These are phyloP conservation scores for Ogataea sp. DNA, from an alignment of 805 yeast species.

Conservation along the genomic window DNA sequence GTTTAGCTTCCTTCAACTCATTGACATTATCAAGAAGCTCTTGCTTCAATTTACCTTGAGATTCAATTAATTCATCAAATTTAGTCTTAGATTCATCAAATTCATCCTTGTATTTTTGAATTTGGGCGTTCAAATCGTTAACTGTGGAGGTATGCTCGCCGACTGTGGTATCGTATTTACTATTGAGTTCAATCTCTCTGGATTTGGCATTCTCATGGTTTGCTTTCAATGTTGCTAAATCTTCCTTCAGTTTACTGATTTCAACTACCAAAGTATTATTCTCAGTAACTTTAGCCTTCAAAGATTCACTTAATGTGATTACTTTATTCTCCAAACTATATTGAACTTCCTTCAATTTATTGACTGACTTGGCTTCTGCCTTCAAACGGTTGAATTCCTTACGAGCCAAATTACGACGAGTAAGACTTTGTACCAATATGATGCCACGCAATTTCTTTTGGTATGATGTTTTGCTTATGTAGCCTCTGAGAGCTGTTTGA, in stretches of 20 bases:
- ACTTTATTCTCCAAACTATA: constrained; percentile 94
- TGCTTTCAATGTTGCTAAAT: constrained; percentile 45
- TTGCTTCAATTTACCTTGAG: constrained; percentile 54
- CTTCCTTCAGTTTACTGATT: constrained; percentile 42
- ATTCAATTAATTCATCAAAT: constrained; percentile 50
- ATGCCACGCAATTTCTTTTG: constrained; percentile 43
- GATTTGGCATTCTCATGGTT: constrained; percentile 46
- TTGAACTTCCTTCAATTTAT: constrained; percentile 84
- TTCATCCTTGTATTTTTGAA: constrained; percentile 45
- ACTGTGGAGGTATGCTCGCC: constrained; percentile 41
- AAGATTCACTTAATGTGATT: constrained; percentile 84
- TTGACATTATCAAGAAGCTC: constrained; percentile 56
- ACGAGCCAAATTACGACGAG: constrained; percentile 70
- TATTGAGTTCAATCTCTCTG: constrained; percentile 46
- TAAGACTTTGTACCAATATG: constrained; percentile 65
- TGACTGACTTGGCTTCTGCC: constrained; percentile 87
- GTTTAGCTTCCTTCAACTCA: constrained; percentile 54
- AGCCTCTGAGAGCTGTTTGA: constrained; percentile 71
- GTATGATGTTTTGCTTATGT: constrained; percentile 48
- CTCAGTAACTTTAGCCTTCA: constrained; percentile 73
- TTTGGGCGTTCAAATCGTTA: constrained; percentile 44
- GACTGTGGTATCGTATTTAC: constrained; percentile 35
- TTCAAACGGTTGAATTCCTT: constrained; percentile 55
- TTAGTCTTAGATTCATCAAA: constrained; percentile 49
- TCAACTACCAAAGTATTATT: constrained; percentile 64